Base-by-base conservation (phyloP, 768 basidiomycete species). In the Holtermannia corniformis region DNA sequence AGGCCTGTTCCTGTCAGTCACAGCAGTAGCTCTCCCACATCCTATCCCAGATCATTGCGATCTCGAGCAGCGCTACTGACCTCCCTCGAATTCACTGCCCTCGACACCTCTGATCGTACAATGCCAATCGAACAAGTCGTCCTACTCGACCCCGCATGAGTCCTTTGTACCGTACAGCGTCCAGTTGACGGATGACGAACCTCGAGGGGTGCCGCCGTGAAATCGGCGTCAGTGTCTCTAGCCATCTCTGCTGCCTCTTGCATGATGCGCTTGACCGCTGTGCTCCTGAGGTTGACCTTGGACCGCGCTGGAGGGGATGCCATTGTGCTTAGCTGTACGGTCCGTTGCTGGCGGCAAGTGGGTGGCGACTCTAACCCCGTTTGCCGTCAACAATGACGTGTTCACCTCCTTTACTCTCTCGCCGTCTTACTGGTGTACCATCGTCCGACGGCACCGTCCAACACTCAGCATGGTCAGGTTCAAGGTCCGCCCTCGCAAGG, bases 231-330 rank as follows among this genome's bases (percentile, higher is more conserved):
- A 52, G 86, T 82, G 71, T 93, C 91, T 49, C 80, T 82, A 0
- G 84, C 82, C 13, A 96, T 80, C 66, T 97, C 92, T 55, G 81
- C 77, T 3, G 91, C 91, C 73, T 97, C 93, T 71, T 90, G 89
- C 84, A 97, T 86, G 61, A 97, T 95, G 28, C 93, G 83, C 75
- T 96, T 96, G 49, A 95, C 87, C 50, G 90, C 91, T 86, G 59
- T 59, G 3, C 68, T 70, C 0, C 70, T 60, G 23, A 64, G 55
- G 50, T 72, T 72, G 43, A 61, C 61, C 40, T 64, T 66, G 10
- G 65, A 61, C 50, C 56, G 42, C 22, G 51, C 16, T 7, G 10
- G 7, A 7, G 7, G 32, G 7, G 32, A 37, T 37, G 32, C 32
- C 32, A 37, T 37, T 37, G 32, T 37, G 32, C 16, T 37, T 7